Base-by-base conservation (phyloP, 192 early-diverging fungal species). In the Dispira parvispora region DNA sequence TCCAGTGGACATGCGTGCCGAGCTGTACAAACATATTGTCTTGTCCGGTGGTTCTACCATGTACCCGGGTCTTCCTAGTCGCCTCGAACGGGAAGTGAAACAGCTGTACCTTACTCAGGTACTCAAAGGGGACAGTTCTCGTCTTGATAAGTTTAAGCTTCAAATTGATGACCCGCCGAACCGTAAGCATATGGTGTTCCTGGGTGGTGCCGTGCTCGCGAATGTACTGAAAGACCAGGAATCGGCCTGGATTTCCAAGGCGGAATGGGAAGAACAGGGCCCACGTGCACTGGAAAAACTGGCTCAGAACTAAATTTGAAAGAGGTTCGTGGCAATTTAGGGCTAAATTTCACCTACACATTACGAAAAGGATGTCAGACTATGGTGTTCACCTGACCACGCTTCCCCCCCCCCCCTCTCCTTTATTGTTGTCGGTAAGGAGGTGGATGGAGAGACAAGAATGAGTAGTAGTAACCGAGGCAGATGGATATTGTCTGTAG, bases 41-140 rank as follows among this genome's bases (percentile, higher is more conserved):
- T 78, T 99, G 20, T 99, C 96, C 43, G 96, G 96, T 53, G 96
- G 96, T 14, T 90, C 93, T 4, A 91, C 95, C 65, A 98, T 99
- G 96, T 98, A 96, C 71, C 92, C 95, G 9, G 96, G 96, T 64
- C 75, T 99, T 44, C 94, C 96, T 26, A 89, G 83, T 70, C 88
- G 96, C 57, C 75, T 99, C 43, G 96, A 99, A 74, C 98, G 98
- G 81, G 96, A 99, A 75, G 70, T 96, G 62, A 98, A 96, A 71
- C 92, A 96, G 73, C 74, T 97, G 49, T 99, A 98, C 70, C 70
- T 98, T 64, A 80, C 84, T 45, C 87, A 87, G 57, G 92, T 96
- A 16, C 81, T 95, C 61, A 78, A 84, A 47, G 90, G 90, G 44
- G 92, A 99, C 74, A 74, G 70, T 10, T 75, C 78, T 16, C 78